phyloP scores from a whole-genome alignment of 192 early-diverging fungal species.

The Thoreauomyces humboldtii region DNA sequence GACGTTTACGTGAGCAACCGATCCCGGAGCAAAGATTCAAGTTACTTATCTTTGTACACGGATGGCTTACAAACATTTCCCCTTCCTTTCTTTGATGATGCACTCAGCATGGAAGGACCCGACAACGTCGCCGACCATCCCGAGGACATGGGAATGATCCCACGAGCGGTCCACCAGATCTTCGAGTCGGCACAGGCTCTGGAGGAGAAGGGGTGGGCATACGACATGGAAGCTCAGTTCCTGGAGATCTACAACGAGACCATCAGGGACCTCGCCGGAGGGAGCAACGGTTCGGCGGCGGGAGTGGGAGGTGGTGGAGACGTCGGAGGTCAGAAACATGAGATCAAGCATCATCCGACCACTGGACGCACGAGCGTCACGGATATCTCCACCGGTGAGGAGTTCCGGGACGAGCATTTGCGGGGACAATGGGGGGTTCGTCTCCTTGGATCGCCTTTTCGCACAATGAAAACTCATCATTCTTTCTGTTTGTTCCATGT shows the following conservation, averaged over 20 bases:
- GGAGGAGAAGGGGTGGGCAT: conserved; percentile 81
- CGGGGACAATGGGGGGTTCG: no score
- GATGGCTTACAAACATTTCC: no score
- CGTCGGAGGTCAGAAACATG: conserved; percentile 65
- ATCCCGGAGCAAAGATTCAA: neutral
- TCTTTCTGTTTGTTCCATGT: neutral
- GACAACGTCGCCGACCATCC: conserved; percentile 10
- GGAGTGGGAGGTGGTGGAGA: neutral
- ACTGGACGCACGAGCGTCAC: conserved; percentile 77
- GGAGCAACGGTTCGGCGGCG: conserved; percentile 18
- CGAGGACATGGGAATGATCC: conserved; percentile 81
- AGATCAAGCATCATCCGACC: conserved; percentile 75
- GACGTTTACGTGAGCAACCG: conserved; percentile 36
- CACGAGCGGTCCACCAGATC: conserved; percentile 87
- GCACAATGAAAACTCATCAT: no score
- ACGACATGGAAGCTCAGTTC: conserved; percentile 82
- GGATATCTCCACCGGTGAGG: conserved; percentile 63
- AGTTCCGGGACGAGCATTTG: no score
- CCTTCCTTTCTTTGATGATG: neutral
- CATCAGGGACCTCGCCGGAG: conserved; percentile 83
- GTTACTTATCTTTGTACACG: no score
- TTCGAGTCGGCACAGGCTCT: conserved; percentile 72
- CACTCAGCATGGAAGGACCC: conserved; percentile 54
- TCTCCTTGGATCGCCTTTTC: neutral
- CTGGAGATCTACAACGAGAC: conserved; percentile 97